Conservation (phyloP, 2,329 filamentous ascomycete genomes). For the Ploettnerulaceae sp. region DNA sequence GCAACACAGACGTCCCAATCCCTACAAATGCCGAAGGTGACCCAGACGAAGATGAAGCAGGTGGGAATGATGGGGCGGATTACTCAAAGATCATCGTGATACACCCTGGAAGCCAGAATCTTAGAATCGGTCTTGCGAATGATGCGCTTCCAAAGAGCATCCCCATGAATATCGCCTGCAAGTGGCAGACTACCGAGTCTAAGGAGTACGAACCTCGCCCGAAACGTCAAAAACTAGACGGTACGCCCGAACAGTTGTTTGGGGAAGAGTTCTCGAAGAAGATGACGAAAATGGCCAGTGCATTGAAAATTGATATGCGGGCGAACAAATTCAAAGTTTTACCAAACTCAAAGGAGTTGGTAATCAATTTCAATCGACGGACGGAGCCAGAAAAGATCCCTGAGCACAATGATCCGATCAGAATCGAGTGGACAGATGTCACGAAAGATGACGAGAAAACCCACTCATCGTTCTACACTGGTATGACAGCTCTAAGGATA, state of each 20-base stretch:
- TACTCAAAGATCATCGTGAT: slow-evolving; percentile 92
- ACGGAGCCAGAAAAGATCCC: slow-evolving; percentile 81
- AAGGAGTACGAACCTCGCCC: slow-evolving; percentile 79
- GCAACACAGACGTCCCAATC: slow-evolving; percentile 59
- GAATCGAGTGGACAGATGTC: slow-evolving; percentile 93
- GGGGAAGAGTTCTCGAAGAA: slow-evolving; percentile 74
- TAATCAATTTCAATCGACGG: slow-evolving; percentile 88
- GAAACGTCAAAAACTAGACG: slow-evolving; percentile 56
- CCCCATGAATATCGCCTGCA: slow-evolving; percentile 85
- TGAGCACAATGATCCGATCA: slow-evolving; percentile 89
- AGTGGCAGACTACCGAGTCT: slow-evolving; percentile 72
- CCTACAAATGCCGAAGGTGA: slow-evolving; percentile 51
- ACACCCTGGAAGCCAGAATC: slow-evolving; percentile 90
- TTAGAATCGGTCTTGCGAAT: slow-evolving; percentile 91
- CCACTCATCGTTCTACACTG: slow-evolving; percentile 64
- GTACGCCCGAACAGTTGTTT: slow-evolving; percentile 69
- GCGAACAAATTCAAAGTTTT: slow-evolving; percentile 90
- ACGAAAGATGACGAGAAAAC: slow-evolving; percentile 59
- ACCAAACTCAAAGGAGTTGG: slow-evolving; percentile 95
- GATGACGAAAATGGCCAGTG: slow-evolving; percentile 77
- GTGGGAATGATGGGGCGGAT: slow-evolving; percentile 58
- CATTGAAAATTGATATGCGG: slow-evolving; percentile 86
- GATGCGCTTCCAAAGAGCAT: slow-evolving; percentile 92
- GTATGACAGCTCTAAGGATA: slow-evolving; percentile 75
- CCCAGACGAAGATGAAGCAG: slow-evolving; percentile 45